Conservation (phyloP, 192 early-diverging fungal genomes). For the Entomortierella lignicola region DNA sequence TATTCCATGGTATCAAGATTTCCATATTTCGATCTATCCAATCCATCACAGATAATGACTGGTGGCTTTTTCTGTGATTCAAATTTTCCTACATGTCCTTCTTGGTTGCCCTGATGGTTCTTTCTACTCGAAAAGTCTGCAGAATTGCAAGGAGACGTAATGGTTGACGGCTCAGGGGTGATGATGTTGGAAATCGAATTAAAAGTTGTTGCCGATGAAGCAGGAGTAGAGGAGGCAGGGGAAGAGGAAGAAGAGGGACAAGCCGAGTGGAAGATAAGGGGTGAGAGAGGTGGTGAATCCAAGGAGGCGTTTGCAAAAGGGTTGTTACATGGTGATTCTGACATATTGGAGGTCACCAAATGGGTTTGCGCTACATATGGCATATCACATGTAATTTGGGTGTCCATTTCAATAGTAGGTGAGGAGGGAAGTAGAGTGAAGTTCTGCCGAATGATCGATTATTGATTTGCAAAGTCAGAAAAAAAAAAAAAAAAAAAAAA, state of each 20-base stretch:
- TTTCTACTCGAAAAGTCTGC: no score
- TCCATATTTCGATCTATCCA: neutral
- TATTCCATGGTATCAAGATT: conserved; percentile 7
- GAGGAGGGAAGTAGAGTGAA: neutral
- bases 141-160: no score
- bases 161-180: no score
- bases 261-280: neutral
- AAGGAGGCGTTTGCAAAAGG: conserved; percentile 4
- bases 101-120: no score
- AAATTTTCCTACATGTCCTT: no score
- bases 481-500: no score
- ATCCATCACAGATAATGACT: no score
- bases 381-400: neutral
- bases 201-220: no score
- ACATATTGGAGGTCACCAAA: neutral
- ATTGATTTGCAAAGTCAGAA: no score
- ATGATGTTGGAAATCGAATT: no score
- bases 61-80: no score
- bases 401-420: conserved; percentile 2
- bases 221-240: neutral
- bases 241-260: neutral
- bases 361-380: neutral
- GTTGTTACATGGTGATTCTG: neutral
- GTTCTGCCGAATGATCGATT: no score
- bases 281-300: neutral